Evolutionary conservation across 1,284 basidiomycete species (phyloP).

Genomic region (Naganishia albida): DNA sequence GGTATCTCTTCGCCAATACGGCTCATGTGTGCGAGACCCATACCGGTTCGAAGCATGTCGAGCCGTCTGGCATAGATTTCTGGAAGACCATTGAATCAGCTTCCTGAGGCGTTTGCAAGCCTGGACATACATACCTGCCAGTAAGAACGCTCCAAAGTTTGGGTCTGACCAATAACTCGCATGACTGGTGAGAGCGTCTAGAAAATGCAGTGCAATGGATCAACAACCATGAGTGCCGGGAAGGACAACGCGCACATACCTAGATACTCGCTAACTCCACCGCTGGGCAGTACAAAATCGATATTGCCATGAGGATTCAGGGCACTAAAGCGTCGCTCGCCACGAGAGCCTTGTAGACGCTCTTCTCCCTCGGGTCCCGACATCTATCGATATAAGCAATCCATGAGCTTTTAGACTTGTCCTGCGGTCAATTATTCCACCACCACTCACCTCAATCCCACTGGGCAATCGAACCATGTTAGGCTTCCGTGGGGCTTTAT

Average conservation of each 20-base stretch:
- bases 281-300: constrained; percentile 51
- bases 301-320: constrained; percentile 54
- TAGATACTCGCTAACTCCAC: constrained; percentile 52
- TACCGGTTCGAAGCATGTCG: constrained; percentile 48
- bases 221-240: neutral
- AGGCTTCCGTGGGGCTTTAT: constrained; percentile 38
- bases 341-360: constrained; percentile 45
- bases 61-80: constrained; percentile 51
- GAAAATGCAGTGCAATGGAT: constrained; percentile 4
- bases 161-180: constrained; percentile 51
- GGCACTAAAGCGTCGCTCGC: constrained; percentile 52
- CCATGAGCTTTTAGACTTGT: neutral
- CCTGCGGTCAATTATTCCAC: neutral
- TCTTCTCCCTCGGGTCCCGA: constrained; percentile 47
- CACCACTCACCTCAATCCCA: constrained; percentile 45
- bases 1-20: constrained; percentile 16
- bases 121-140: constrained; percentile 25
- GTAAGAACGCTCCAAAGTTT: constrained; percentile 52
- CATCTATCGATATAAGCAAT: constrained; percentile 38
- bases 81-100: constrained; percentile 32
- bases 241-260: constrained; percentile 36
- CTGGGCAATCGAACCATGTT: constrained; percentile 45
- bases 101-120: neutral
- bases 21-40: constrained; percentile 33
- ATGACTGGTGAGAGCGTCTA: constrained; percentile 37